Evolutionary conservation across 2,329 filamentous ascomycete species (phyloP).

Genomic region (Gyromitra esculenta): DNA sequence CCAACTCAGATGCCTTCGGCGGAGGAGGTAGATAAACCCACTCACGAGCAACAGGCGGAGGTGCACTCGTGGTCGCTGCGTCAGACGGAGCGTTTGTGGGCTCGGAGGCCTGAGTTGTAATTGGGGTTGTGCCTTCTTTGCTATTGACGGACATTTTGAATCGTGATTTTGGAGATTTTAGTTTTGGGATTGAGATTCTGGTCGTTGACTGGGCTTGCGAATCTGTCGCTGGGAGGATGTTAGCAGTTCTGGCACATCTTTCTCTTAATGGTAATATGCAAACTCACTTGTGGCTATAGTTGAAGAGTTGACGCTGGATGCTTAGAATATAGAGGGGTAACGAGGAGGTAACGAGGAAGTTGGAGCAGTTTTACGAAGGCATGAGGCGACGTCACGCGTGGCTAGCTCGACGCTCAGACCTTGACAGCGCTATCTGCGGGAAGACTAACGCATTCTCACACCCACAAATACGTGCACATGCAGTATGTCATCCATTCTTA

Average conservation of each 20-base stretch:
- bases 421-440: background rate
- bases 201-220: background rate
- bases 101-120: background rate
- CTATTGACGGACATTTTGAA: slow-evolving; percentile 1
- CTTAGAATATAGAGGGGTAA: background rate
- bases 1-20: slow-evolving; percentile 13
- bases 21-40: background rate
- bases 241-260: background rate
- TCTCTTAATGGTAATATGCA: background rate
- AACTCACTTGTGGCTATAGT: background rate
- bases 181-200: too few relatives aligned
- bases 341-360: background rate
- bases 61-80: too few relatives aligned
- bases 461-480: too few relatives aligned
- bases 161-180: background rate
- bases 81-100: background rate
- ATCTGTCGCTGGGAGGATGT: background rate
- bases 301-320: background rate
- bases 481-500: too few relatives aligned
- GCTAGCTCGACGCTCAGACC: slow-evolving; percentile 5
- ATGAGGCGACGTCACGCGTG: background rate
- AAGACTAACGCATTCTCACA: background rate
- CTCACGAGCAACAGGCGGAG: background rate
- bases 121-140: background rate
- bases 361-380: background rate